These are phyloP conservation scores for Trichothecium roseum DNA, from an alignment of 2,329 filamentous ascomycete species.

Conservation along the genomic window DNA sequence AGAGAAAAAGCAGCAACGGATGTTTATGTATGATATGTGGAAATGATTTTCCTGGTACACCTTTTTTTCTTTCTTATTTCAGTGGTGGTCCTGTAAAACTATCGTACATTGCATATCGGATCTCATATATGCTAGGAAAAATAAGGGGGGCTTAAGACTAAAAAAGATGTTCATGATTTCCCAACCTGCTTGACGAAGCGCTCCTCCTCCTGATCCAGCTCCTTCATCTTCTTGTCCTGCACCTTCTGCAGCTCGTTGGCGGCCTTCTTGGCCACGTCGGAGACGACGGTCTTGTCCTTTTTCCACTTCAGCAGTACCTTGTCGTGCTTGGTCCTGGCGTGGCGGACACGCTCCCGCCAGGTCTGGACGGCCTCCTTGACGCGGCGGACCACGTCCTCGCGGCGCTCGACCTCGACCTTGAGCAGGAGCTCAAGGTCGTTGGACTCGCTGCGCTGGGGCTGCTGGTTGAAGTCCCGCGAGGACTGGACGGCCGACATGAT, in stretches of 20 bases:
- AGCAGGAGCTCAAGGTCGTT: conserved; percentile 49
- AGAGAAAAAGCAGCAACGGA: not conserved
- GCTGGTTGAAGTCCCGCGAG: conserved; percentile 47
- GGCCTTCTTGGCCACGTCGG: conserved; percentile 38
- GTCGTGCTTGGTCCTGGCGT: conserved; percentile 35
- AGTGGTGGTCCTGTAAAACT: conserved; percentile 8
- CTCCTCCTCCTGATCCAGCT: conserved; percentile 39
- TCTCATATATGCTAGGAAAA: no score
- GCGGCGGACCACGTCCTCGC: conserved; percentile 32
- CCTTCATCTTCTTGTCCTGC: conserved; percentile 43
- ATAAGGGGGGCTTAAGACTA: no score
- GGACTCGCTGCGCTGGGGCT: conserved; percentile 46
- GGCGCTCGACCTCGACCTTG: conserved; percentile 40
- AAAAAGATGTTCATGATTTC: conserved; percentile 4
- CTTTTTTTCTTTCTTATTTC: no score
- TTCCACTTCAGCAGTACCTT: conserved; percentile 39
- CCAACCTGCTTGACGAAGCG: conserved; percentile 31
- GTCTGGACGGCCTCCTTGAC: conserved; percentile 35
- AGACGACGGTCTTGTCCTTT: conserved; percentile 29
- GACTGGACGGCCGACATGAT: conserved; percentile 45
- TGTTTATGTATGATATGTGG: conserved; percentile 1
- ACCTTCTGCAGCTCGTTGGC: conserved; percentile 36
- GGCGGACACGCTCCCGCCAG: conserved; percentile 40
- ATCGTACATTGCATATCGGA: conserved; percentile 1
- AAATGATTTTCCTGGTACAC: not conserved